Evolutionary conservation across 2,329 filamentous ascomycete genomes (phyloP).

Genomic region (Biscogniauxia marginata): DNA sequence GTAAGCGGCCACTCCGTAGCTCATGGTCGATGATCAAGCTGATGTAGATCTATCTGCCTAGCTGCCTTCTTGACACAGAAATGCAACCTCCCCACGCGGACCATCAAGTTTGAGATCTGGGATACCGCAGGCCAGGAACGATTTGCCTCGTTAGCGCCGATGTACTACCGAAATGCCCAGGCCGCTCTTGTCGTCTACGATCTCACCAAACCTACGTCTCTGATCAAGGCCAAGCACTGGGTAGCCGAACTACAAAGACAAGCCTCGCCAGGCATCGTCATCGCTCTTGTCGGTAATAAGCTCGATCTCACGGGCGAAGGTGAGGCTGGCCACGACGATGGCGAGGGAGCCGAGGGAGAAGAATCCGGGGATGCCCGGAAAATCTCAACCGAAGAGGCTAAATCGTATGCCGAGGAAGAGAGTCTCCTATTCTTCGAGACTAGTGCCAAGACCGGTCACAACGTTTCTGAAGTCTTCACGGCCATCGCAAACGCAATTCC

Average conservation of each 20-base stretch:
- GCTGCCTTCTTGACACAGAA: slow-evolving; percentile 98
- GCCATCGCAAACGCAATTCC: slow-evolving; percentile 98
- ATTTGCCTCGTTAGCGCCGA: slow-evolving; percentile 92
- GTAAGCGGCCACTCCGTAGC: slow-evolving; percentile 48
- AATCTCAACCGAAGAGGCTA: slow-evolving; percentile 86
- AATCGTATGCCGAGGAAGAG: slow-evolving; percentile 92
- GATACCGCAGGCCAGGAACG: slow-evolving; percentile 97
- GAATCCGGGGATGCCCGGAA: slow-evolving; percentile 76
- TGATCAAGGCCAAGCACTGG: slow-evolving; percentile 98
- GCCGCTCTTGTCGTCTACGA: slow-evolving; percentile 98
- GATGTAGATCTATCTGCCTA: slow-evolving; percentile 37
- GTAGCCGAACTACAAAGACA: slow-evolving; percentile 96
- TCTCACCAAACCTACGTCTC: slow-evolving; percentile 91
- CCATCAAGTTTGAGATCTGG: slow-evolving; percentile 95
- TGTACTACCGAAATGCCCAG: slow-evolving; percentile 99
- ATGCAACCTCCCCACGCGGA: slow-evolving; percentile 90
- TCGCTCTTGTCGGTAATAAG: slow-evolving; percentile 96
- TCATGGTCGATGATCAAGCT: slow-evolving; percentile 8
- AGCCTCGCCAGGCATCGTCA: slow-evolving; percentile 93
- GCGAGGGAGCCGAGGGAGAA: slow-evolving; percentile 50
- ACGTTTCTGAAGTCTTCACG: slow-evolving; percentile 94
- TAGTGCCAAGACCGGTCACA: slow-evolving; percentile 91
- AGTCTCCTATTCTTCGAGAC: slow-evolving; percentile 95
- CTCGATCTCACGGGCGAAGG: slow-evolving; percentile 76
- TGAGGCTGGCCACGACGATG: slow-evolving; percentile 45